Base-by-base conservation (phyloP, 108 stramenopile species). In the Pseudonitzschia multiseries region DNA sequence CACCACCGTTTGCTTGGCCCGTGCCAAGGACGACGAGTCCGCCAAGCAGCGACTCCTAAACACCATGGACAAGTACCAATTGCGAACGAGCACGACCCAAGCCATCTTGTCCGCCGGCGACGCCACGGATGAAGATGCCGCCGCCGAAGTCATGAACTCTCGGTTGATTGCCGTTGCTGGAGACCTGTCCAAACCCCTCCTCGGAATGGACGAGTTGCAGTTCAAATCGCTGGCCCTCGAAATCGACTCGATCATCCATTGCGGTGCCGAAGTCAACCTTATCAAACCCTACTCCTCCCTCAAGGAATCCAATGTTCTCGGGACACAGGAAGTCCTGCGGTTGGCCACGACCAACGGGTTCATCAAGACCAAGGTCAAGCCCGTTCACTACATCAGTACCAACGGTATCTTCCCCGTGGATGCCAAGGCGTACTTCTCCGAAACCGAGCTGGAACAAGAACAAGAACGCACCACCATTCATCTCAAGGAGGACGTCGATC, bases 191-290 rank as follows among this genome's bases (percentile, higher is more conserved):
- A 69, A 71, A 44, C 85, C 79, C 14, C 79, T 86, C 44, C 73
- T 90, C 40, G 91, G 91, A 27, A 81, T 92, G 62, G 65, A 77
- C 33, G 50, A 77, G 52, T 29, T 50, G 9, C 84, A 84, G 69
- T 92, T 86, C 76, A 83, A 84, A 56, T 81, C 73, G 27, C 68
- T 92, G 36, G 81, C 84, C 5, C 80, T 81, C 17, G 82, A 83
- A 27, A 76, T 89, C 13, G 91, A 92, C 71, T 78, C 83, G 53
- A 83, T 92, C 71, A 86, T 92, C 66, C 91, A 92, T 66, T 88
- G 86, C 68, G 91, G 86, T 32, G 91, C 91, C 0, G 72, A 86
- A 71, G 91, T 92, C 31, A 89, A 88, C 52, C 79, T 92, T 14
- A 85, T 86, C 26, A 78, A 86, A 13, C 80, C 89, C 0, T 92